Evolutionary conservation across 179 eudicot genomes (phyloP).

Genomic region (Amaranthus tricolor): DNA sequence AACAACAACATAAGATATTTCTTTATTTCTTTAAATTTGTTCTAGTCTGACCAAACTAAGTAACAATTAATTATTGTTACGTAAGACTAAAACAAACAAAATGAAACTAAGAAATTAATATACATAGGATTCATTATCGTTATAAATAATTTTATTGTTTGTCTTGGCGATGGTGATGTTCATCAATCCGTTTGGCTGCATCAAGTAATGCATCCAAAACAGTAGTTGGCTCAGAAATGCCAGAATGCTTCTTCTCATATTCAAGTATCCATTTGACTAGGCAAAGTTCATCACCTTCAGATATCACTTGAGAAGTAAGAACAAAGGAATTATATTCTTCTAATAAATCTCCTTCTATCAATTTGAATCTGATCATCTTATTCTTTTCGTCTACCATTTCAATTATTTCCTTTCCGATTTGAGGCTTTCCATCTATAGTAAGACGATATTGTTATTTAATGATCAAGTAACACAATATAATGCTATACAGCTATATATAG

Average conservation of each 20-base stretch:
- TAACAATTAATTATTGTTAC: no score
- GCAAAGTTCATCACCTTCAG: constrained; percentile 6
- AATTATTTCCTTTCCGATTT: constrained; percentile 13
- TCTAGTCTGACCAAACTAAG: no score
- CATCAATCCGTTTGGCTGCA: constrained; percentile 18
- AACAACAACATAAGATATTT: no score
- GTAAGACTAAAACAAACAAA: no score
- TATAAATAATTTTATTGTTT: background rate
- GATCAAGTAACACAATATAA: no score
- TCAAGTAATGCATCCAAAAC: constrained; percentile 19
- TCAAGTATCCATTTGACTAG: constrained; percentile 20
- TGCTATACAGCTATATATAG: no score
- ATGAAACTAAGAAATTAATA: no score
- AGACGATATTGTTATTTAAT: background rate
- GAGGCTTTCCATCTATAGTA: constrained; percentile 24
- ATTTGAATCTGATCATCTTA: constrained; percentile 14
- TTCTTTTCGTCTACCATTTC: constrained; percentile 28
- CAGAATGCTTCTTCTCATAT: constrained; percentile 22
- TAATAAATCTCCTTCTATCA: constrained; percentile 24
- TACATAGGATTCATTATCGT: no score
- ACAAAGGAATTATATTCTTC: constrained; percentile 17
- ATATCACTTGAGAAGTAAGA: constrained; percentile 17
- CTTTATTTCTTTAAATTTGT: no score
- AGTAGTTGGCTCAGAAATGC: constrained; percentile 21
- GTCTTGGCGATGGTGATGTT: constrained; percentile 18